These are phyloP conservation scores for Anthracocystis walkeri DNA, from an alignment of 1,284 basidiomycete genomes.

Conservation along the genomic window DNA sequence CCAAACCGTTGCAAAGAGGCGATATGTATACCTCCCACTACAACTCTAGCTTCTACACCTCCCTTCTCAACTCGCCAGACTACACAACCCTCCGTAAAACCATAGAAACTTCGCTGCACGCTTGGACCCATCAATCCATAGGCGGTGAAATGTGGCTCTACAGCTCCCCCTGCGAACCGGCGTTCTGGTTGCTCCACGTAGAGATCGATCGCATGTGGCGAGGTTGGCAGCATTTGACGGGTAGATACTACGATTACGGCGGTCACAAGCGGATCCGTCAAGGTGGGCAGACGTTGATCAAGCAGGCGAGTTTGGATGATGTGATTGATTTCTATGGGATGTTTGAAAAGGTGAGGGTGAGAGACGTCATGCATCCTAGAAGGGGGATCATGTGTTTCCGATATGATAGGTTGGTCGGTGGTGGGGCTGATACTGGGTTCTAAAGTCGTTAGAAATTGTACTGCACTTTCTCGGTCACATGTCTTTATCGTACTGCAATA, in stretches of 20 bases:
- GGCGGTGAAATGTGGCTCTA: constrained; percentile 38
- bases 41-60: constrained; percentile 6
- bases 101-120: constrained; percentile 26
- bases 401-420: constrained; percentile 26
- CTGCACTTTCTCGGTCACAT: no score
- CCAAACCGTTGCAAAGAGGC: constrained; percentile 18
- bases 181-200: constrained; percentile 44
- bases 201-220: constrained; percentile 39
- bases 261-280: constrained; percentile 15
- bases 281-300: neutral
- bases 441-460: neutral
- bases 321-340: constrained; percentile 34
- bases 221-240: constrained; percentile 12
- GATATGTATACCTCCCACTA: constrained; percentile 41
- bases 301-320: constrained; percentile 16
- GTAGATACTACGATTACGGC: constrained; percentile 16
- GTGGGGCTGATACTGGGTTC: neutral
- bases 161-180: constrained; percentile 31
- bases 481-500: neutral
- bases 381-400: constrained; percentile 41
- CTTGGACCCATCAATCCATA: constrained; percentile 31
- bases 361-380: constrained; percentile 47
- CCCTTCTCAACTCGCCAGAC: constrained; percentile 5
- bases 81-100: constrained; percentile 14
- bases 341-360: constrained; percentile 32